Evolutionary conservation across 495 filamentous ascomycete species (phyloP), one percentile per base, ranked within the genome.

Genomic region (Neurospora pannonica): DNA sequence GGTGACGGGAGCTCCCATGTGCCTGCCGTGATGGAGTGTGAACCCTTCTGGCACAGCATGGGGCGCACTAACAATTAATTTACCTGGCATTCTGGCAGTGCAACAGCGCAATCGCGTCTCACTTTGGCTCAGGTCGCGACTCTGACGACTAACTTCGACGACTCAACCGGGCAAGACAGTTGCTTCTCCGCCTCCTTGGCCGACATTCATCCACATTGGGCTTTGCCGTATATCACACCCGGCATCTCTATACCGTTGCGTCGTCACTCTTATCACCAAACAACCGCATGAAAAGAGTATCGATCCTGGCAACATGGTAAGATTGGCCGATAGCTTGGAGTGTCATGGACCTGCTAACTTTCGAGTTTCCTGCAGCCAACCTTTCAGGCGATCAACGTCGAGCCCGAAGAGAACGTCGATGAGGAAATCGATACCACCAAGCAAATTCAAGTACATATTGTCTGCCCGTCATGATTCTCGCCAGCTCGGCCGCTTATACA

Each of bases 371-470:
- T 60, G 9, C 67, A 86, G 90, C 85, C 90, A 54, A 82, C 87
- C 76, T 98, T 94, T 80, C 89, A 90, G 43, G 92, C 96, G 60
- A 87, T 98, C 80, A 98, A 98, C 76, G 89, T 98, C 79, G 94
- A 97, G 78, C 94, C 93, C 9, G 96, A 97, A 79, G 93, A 96
- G 75, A 93, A 92, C 71, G 86, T 91, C 76, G 94, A 97, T 76
- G 93, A 96, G 77, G 96, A 98, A 82, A 84, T 97, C 78, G 96
- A 99, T 78, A 93, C 95, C 75, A 98, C 94, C 62, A 94, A 93
- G 83, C 94, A 98, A 80, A 90, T 99, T 71, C 95, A 92, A 77
- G 88, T 88, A 39, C 15, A 75, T 60, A 46, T 34, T 38, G 21
- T 38, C 28, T 24, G 5, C 5, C 11, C 17, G n/a, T 21, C 37